These are phyloP conservation scores for Magnusiomyces magnusii DNA, from an alignment of 1,139 yeast species.

Conservation along the genomic window DNA sequence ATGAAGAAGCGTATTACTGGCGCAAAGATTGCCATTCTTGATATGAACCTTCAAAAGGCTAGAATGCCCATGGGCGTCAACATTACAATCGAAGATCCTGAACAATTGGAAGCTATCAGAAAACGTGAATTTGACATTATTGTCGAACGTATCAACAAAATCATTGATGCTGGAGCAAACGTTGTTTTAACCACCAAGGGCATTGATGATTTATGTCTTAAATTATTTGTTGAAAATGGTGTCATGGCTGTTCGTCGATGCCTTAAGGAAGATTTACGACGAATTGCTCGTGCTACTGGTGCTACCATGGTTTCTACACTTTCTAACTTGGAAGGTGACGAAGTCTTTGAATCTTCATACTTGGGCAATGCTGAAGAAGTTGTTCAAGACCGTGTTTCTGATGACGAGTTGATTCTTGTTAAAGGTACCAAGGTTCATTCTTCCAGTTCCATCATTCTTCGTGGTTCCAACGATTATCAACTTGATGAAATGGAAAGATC, in stretches of 20 bases:
- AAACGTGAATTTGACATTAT: slow-evolving; percentile 91
- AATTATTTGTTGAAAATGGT: slow-evolving; percentile 91
- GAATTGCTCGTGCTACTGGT: slow-evolving; percentile 98
- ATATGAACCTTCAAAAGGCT: slow-evolving; percentile 90
- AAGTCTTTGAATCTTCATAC: slow-evolving; percentile 81
- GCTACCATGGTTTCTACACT: slow-evolving; percentile 82
- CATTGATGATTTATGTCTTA: slow-evolving; percentile 92
- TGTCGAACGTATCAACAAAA: slow-evolving; percentile 78
- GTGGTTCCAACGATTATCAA: slow-evolving; percentile 96
- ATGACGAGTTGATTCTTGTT: slow-evolving; percentile 93
- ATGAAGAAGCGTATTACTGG: slow-evolving; percentile 69
- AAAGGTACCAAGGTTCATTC: slow-evolving; percentile 94
- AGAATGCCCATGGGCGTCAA: slow-evolving; percentile 99
- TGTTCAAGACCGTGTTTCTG: slow-evolving; percentile 83
- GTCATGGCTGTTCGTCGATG: slow-evolving; percentile 98
- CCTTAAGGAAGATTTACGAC: slow-evolving; percentile 90
- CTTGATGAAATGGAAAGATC: slow-evolving; percentile 99
- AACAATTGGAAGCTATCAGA: slow-evolving; percentile 91
- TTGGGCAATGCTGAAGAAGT: slow-evolving; percentile 93
- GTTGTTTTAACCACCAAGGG: slow-evolving; percentile 97
- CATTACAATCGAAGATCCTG: slow-evolving; percentile 95
- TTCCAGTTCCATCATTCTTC: slow-evolving; percentile 80
- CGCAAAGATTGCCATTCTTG: slow-evolving; percentile 90
- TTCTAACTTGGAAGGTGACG: slow-evolving; percentile 96
- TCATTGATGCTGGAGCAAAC: slow-evolving; percentile 90